Evolutionary conservation across 2,329 filamentous ascomycete genomes (phyloP), one percentile per base, ranked within the genome.

Genomic region (Neofusicoccum sp.): DNA sequence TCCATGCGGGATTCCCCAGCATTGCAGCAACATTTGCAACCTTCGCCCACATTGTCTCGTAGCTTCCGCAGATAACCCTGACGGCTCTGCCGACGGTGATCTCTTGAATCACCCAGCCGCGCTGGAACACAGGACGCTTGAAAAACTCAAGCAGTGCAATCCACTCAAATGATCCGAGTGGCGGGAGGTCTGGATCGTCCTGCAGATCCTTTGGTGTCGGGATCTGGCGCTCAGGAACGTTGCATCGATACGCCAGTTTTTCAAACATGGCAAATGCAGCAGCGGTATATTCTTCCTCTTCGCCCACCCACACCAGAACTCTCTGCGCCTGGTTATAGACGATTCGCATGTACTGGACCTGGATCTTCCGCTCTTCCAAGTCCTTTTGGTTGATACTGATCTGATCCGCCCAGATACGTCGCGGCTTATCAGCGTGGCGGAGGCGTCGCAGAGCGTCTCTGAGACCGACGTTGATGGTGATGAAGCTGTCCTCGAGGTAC

Each of bases 51-150:
- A 39, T 9, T 1, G 65, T 52, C 4, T 28, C 61, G 14, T 66
- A 44, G 2, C 36, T 33, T 3, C 69, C 67, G 50, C 68, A 70
- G 3, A 66, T n/a, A 0, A 66, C 65, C 1, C 14, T 64, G 5
- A 56, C 36, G 3, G 54, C 16, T n/a, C 52, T 59, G 2, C 66
- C 67, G 33, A 70, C 44, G 7, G 50, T 34, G 5, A 65, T 37
- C 22, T 65, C 65, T 31, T 67, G 64, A 16, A 65, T 65, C 14
- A 64, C 50, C 65, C 65, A 67, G 9, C 48, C 56, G 45, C 64
- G 43, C 36, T 29, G 43, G 56, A 65, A 65, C 33, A 58, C 62
- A 8, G 50, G 64, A 34, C 62, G 36, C 37, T 58, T 34, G 48
- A 63, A 63, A 16, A 66, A 52, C 14, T n/a, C 44, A 22, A 39